Evolutionary conservation across 164 flowering plant genomes (phyloP).

Genomic region (Berberis thunbergii): DNA sequence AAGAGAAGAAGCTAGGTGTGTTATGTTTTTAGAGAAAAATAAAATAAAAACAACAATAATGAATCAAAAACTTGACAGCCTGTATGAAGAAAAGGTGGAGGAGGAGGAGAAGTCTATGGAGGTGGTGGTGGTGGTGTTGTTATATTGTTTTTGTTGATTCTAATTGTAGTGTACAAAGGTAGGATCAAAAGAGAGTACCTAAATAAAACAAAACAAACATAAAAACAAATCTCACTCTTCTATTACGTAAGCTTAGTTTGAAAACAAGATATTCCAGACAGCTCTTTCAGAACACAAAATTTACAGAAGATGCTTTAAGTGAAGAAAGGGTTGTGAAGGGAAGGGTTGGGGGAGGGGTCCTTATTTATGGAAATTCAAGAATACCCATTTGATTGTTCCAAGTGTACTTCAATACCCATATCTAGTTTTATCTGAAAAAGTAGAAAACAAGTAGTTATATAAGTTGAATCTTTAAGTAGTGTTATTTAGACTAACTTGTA

Average conservation of each 20-base stretch:
- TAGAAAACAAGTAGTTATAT: background rate
- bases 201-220: conserved; percentile 17
- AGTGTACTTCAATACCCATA: conserved; percentile 24
- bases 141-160: conserved; percentile 5
- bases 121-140: background rate
- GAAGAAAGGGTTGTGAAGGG: conserved; percentile 6
- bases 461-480: background rate
- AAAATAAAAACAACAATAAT: conserved; percentile 14
- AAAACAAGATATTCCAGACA: conserved; percentile 53
- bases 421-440: conserved; percentile 8
- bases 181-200: conserved; percentile 17
- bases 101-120: conserved; percentile 24
- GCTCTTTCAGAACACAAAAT: conserved; percentile 21
- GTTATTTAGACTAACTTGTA: conserved; percentile 1
- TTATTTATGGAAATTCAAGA: conserved; percentile 14
- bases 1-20: conserved; percentile 6
- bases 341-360: background rate
- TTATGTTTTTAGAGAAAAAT: background rate
- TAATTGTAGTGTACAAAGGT: conserved; percentile 17
- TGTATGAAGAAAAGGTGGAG: conserved; percentile 26
- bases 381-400: conserved; percentile 15
- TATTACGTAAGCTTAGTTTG: conserved; percentile 25
- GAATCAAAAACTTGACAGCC: conserved; percentile 49
- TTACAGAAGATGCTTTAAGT: conserved; percentile 13
- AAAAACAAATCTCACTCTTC: conserved; percentile 28